A percentile compares a stretch with the other conserved stretches of the same genome.
Conservation (phyloP, 805 yeast genomes). For the Brettanomyces nanus region DNA sequence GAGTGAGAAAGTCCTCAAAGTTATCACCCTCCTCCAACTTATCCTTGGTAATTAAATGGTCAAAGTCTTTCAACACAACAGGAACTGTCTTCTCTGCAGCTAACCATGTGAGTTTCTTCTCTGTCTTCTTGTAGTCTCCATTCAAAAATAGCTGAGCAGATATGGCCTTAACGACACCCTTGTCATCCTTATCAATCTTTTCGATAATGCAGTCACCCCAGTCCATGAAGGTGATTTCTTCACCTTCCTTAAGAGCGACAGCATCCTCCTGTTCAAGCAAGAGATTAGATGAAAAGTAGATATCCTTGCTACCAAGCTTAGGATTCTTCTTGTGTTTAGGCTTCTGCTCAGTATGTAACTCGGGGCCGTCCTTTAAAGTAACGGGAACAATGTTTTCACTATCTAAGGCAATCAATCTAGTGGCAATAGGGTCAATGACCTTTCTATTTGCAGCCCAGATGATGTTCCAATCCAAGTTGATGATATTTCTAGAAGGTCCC, state of each 20-base stretch:
- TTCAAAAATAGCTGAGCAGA: conserved; percentile 80
- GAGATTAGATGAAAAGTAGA: conserved; percentile 53
- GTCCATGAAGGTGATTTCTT: conserved; percentile 96
- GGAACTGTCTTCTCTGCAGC: conserved; percentile 68
- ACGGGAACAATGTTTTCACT: conserved; percentile 60
- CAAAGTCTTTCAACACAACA: conserved; percentile 83
- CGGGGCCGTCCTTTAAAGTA: conserved; percentile 62
- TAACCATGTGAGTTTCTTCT: conserved; percentile 91
- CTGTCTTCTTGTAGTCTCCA: conserved; percentile 96
- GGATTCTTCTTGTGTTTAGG: conserved; percentile 96
- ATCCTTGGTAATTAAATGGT: conserved; percentile 91
- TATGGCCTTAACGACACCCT: conserved; percentile 45
- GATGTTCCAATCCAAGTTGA: conserved; percentile 94
- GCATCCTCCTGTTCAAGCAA: conserved; percentile 86
- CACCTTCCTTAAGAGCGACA: conserved; percentile 57
- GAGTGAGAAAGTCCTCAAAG: conserved; percentile 86
- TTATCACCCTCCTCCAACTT: conserved; percentile 90
- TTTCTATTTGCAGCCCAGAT: conserved; percentile 98
- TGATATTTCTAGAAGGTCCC: conserved; percentile 96
- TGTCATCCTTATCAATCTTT: conserved; percentile 55
- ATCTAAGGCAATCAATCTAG: conserved; percentile 84
- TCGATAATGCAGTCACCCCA: conserved; percentile 93
- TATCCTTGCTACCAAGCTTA: conserved; percentile 78
- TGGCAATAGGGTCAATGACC: conserved; percentile 93
- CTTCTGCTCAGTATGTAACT: conserved; percentile 57